A percentile compares a stretch with the other conserved stretches of the same genome.
phyloP scores from a whole-genome alignment of 768 basidiomycete genomes.

The Pilatotrama ljubarskyi region DNA sequence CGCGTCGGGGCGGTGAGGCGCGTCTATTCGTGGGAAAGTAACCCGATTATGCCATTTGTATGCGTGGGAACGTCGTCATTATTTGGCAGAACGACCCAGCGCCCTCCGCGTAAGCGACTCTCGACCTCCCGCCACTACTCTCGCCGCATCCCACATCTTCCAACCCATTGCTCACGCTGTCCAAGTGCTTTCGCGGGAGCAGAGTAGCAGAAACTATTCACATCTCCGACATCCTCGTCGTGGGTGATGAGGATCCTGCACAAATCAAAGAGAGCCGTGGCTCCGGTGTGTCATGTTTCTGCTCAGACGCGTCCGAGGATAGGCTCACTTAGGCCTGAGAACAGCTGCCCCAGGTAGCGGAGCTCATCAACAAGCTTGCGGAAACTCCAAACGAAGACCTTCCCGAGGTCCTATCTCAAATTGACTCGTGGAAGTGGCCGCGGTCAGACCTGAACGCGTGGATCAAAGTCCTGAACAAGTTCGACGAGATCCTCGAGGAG shows the following conservation, averaged over 20 bases:
- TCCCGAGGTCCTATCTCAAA: constrained; percentile 59
- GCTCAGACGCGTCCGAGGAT: constrained; percentile 7
- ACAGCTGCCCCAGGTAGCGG: constrained; percentile 78
- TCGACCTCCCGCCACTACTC: constrained; percentile 14
- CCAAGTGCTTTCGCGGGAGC: not conserved
- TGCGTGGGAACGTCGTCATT: constrained; percentile 20
- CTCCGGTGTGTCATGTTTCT: constrained; percentile 58
- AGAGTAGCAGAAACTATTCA: not conserved
- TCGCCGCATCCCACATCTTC: not conserved
- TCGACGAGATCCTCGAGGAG: constrained; percentile 85
- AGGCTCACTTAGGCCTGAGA: constrained; percentile 25
- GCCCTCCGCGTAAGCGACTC: constrained; percentile 26
- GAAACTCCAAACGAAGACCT: constrained; percentile 73
- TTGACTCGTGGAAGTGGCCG: constrained; percentile 91
- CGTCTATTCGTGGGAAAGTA: constrained; percentile 20
- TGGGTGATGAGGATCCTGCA: constrained; percentile 79
- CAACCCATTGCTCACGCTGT: not conserved
- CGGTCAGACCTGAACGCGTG: constrained; percentile 96
- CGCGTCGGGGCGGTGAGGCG: constrained; percentile 1
- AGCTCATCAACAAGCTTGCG: constrained; percentile 72
- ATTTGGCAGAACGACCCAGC: not conserved
- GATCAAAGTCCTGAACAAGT: constrained; percentile 94
- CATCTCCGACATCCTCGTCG: constrained; percentile 18
- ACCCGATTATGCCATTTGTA: not conserved
- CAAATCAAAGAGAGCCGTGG: constrained; percentile 78